These are phyloP conservation scores for Parathielavia hyrcaniae DNA, from an alignment of 495 filamentous ascomycete species.

Conservation along the genomic window DNA sequence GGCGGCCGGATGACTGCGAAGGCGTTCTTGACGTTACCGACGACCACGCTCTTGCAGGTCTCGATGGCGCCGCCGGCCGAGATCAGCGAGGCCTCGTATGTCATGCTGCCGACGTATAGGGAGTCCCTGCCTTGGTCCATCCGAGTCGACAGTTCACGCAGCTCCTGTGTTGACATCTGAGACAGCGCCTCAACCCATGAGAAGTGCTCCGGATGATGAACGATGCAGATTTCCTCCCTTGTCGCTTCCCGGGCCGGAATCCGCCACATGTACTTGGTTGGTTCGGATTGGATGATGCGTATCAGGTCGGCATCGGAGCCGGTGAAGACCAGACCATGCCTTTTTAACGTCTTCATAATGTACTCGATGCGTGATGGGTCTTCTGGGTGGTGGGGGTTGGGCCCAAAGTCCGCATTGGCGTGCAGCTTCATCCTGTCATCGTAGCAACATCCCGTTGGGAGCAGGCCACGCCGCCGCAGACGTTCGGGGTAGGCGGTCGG, in stretches of 20 bases:
- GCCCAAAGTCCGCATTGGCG: conserved; percentile 64
- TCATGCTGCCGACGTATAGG: conserved; percentile 79
- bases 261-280: conserved; percentile 60
- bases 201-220: conserved; percentile 70
- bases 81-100: conserved; percentile 70
- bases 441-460: conserved; percentile 77
- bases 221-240: conserved; percentile 65
- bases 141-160: conserved; percentile 50
- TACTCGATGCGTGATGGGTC: conserved; percentile 83
- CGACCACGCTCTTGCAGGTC: conserved; percentile 77
- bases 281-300: conserved; percentile 38
- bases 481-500: conserved; percentile 21
- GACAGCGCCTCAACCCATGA: conserved; percentile 65
- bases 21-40: conserved; percentile 77
- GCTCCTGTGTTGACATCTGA: conserved; percentile 47
- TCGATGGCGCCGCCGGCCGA: conserved; percentile 95
- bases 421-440: conserved; percentile 91
- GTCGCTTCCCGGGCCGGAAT: conserved; percentile 72
- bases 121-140: conserved; percentile 68
- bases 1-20: conserved; percentile 93
- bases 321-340: conserved; percentile 62
- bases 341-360: conserved; percentile 79
- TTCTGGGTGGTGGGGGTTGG: conserved; percentile 78
- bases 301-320: conserved; percentile 45
- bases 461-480: conserved; percentile 28